Evolutionary conservation across 2,329 filamentous ascomycete species (phyloP).

Genomic region (Penicillium occitanis): DNA sequence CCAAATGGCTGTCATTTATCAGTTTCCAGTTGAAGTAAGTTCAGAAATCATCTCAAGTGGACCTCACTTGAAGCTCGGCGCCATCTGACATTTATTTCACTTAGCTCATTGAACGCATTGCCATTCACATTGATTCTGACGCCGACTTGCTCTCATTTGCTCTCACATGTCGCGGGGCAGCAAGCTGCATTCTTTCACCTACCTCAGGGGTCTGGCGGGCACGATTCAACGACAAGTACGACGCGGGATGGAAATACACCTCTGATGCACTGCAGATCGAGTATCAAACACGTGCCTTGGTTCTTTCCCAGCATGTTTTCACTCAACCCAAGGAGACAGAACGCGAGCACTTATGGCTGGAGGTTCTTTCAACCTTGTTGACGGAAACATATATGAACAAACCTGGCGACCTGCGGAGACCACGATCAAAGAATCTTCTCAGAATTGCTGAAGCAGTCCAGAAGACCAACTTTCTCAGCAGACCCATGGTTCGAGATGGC

Average conservation of each 20-base stretch:
- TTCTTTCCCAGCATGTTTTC: constrained; percentile 32
- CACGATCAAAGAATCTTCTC: constrained; percentile 27
- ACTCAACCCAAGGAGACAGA: constrained; percentile 30
- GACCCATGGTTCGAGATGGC: constrained; percentile 26
- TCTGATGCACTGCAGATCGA: constrained; percentile 32
- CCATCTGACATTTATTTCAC: neutral
- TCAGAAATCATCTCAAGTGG: neutral
- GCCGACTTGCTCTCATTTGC: constrained; percentile 34
- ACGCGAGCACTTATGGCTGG: constrained; percentile 33
- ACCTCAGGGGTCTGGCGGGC: constrained; percentile 37
- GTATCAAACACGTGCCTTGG: constrained; percentile 38
- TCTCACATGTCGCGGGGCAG: constrained; percentile 29
- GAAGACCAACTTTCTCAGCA: constrained; percentile 27
- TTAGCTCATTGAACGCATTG: constrained; percentile 37
- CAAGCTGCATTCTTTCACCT: constrained; percentile 27
- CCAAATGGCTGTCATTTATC: constrained; percentile 12
- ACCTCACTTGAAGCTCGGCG: neutral
- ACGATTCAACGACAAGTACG: constrained; percentile 37
- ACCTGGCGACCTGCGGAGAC: neutral
- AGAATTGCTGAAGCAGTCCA: constrained; percentile 26
- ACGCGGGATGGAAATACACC: constrained; percentile 27
- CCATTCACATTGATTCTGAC: constrained; percentile 31
- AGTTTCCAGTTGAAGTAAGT: constrained; percentile 18
- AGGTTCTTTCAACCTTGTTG: constrained; percentile 34
- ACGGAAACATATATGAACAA: constrained; percentile 25